phyloP scores from a whole-genome alignment of 163 green algal species.

The Scenedesmus sp. region DNA sequence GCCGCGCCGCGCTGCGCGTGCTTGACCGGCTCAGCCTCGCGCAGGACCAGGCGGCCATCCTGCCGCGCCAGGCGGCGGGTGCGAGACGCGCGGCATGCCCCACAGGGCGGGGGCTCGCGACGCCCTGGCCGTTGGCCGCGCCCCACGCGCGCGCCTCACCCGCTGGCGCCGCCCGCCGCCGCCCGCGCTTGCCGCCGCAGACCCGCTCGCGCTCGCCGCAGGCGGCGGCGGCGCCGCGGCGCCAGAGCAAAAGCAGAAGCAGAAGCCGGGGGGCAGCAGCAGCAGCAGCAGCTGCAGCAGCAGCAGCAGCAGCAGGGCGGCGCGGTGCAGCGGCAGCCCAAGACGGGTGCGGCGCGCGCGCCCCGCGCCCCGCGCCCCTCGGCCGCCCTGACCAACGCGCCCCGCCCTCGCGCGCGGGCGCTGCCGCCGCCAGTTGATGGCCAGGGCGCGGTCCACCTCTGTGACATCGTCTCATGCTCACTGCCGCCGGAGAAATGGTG shows the following conservation, averaged over 20 bases:
- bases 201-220: no score
- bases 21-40: constrained; percentile 53
- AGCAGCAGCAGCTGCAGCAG: neutral
- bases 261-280: neutral
- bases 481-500: constrained; percentile 66
- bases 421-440: constrained; percentile 18
- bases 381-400: no score
- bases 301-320: neutral
- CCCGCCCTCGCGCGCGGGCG: no score
- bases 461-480: constrained; percentile 68
- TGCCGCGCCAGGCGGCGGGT: no score
- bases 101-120: no score
- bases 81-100: no score
- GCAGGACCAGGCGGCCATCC: constrained; percentile 32
- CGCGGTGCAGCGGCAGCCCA: constrained; percentile 16
- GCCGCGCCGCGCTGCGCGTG: constrained; percentile 48
- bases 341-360: constrained; percentile 12
- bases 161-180: no score
- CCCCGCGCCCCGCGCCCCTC: neutral
- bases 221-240: no score
- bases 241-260: no score
- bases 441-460: constrained; percentile 66
- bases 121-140: no score
- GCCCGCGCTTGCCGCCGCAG: no score
- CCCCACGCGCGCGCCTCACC: no score